Percentiles rank a stretch among this genome's conserved stretches.
These are phyloP conservation scores for Trichosporon asahii DNA, from an alignment of 1,284 basidiomycete species.

Conservation along the genomic window DNA sequence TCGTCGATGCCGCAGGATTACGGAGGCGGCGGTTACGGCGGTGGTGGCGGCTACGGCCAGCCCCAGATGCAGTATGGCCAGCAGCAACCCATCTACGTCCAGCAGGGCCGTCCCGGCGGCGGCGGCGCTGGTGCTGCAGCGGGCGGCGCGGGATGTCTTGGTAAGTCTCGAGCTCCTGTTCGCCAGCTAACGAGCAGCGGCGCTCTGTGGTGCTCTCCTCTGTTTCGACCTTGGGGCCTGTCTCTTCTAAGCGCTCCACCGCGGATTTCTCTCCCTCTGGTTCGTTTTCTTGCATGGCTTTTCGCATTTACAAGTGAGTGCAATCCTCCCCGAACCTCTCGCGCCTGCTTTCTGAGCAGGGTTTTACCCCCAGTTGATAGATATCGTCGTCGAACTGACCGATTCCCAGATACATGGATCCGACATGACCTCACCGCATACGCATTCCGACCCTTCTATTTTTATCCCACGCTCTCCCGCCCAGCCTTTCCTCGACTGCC, in stretches of 20 bases:
- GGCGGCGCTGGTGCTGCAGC: conserved; percentile 18
- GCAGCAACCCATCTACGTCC: conserved; percentile 24
- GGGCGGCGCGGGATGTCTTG: neutral
- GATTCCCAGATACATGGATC: neutral
- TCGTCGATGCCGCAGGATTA: conserved; percentile 20
- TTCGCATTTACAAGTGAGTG: neutral
- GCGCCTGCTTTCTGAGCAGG: too few species aligned
- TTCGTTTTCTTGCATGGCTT: neutral
- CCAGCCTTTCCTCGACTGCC: neutral
- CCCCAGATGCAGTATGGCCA: conserved; percentile 24
- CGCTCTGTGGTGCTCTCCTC: conserved; percentile 9
- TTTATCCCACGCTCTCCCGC: neutral
- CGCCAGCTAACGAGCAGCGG: neutral
- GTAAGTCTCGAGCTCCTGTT: neutral
- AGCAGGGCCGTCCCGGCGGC: conserved; percentile 18
- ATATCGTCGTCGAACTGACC: neutral
- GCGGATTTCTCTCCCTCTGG: neutral
- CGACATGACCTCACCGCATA: neutral
- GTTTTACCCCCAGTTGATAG: neutral
- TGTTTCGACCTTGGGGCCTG: conserved; percentile 23
- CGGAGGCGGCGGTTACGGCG: neutral
- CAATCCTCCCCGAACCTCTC: too few species aligned
- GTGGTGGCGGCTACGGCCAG: conserved; percentile 11
- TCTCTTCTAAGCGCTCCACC: conserved; percentile 18
- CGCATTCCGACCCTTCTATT: neutral